Base-by-base conservation (phyloP, 2,329 filamentous ascomycete genomes). In the Fusarium subglutinans region DNA sequence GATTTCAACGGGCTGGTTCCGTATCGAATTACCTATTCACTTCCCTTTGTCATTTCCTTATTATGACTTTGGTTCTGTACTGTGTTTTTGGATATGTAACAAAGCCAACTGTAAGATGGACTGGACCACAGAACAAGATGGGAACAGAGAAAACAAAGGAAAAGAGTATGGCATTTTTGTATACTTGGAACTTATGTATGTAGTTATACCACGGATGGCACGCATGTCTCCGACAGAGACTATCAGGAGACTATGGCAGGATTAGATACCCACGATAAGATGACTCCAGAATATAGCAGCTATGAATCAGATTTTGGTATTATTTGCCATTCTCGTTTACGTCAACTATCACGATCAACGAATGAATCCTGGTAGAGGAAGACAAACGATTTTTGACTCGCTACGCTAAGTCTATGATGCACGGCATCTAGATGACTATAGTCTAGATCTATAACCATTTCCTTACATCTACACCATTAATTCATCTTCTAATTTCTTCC, bases 401-500 rank as follows among this genome's bases (percentile, higher is more conserved):
- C n/a, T 60, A 45, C 13, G n/a, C 40, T 33, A 61, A 40, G 24
- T 30, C 37, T 63, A 30, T 54, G 41, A 63, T 56, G 38, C 26
- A 45, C 37, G 26, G 26, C 26, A 40, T 56, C 57, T 30, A 61
- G 40, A 44, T 51, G 40, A 60, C 35, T 58, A 56, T 38, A 28
- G 48, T 64, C 56, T 61, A 69, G 50, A 58, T 66, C 38, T 56
- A 57, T 22, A 22, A 37, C 11, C 17, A 26, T n/a, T 44, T n/a
- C 7, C 14, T 26, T 37, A 20, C 26, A 20, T 24, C 72, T 80
- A 83, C 47, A 72, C 67, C 64, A 79, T 75, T 68, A 83, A 24
- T 44, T 83, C 79, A n/a, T 74, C 63, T 56, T 78, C 79, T 37
- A 83, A 12, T 18, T 44, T 73, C 17, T 68, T 48, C 79, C 81